Evolutionary conservation across 495 filamentous ascomycete genomes (phyloP).

Genomic region (Xylaria bambusicola): DNA sequence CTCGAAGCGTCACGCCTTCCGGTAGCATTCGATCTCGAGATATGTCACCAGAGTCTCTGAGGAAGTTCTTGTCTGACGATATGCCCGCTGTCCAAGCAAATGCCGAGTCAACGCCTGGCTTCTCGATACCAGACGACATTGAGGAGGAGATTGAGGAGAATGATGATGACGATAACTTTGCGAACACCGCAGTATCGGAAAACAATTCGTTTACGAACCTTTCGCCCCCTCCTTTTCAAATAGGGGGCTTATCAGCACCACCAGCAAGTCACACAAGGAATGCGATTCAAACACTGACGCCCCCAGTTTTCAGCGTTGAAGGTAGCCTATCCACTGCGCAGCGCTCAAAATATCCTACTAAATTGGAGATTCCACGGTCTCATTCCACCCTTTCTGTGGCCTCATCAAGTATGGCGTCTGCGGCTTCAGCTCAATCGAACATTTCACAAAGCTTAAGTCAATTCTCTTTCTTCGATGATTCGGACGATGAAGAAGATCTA

Average conservation of each 20-base stretch:
- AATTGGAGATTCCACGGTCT: constrained; percentile 30
- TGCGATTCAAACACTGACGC: not conserved
- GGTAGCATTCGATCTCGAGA: constrained; percentile 45
- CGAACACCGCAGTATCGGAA: constrained; percentile 48
- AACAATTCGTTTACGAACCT: constrained; percentile 39
- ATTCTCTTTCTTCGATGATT: constrained; percentile 47
- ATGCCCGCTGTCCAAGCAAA: constrained; percentile 29
- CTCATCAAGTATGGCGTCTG: constrained; percentile 35
- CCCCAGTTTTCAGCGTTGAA: constrained; percentile 9
- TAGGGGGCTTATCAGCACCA: constrained; percentile 33
- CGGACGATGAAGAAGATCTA: constrained; percentile 40
- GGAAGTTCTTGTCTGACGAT: constrained; percentile 46
- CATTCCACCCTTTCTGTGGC: constrained; percentile 40
- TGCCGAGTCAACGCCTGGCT: constrained; percentile 18
- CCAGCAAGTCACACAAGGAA: constrained; percentile 16
- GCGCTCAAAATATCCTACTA: constrained; percentile 9
- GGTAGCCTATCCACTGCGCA: not conserved
- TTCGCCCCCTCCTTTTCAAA: constrained; percentile 51
- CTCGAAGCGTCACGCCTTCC: constrained; percentile 35
- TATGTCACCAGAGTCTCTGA: constrained; percentile 50
- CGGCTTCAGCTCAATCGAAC: constrained; percentile 25
- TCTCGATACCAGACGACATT: constrained; percentile 53
- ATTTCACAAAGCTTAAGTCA: constrained; percentile 28
- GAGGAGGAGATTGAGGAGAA: constrained; percentile 42
- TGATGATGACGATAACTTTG: constrained; percentile 59